These are phyloP conservation scores for Fusarium anguioides DNA, from an alignment of 2,329 filamentous ascomycete species.

Conservation along the genomic window DNA sequence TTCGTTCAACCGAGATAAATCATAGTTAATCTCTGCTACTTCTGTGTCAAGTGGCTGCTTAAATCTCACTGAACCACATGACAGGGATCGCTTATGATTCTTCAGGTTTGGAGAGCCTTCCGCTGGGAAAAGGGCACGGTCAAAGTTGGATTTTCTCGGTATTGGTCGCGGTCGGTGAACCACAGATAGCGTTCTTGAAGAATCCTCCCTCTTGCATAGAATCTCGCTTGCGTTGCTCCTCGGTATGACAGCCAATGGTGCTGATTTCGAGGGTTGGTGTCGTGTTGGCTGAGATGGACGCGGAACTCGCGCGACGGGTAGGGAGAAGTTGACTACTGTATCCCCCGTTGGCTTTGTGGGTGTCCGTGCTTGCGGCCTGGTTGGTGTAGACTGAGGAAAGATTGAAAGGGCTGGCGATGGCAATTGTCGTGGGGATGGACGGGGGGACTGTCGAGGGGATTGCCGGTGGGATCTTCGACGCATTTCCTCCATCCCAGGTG, in stretches of 20 bases:
- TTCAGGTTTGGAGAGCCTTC: slow-evolving; percentile 53
- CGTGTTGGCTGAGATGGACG: slow-evolving; percentile 44
- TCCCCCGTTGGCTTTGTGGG: slow-evolving; percentile 18
- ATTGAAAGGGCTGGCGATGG: slow-evolving; percentile 26
- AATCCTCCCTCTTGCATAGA: slow-evolving; percentile 8
- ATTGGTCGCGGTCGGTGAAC: slow-evolving; percentile 68
- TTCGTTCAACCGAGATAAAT: slow-evolving; percentile 60
- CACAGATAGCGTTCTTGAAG: slow-evolving; percentile 46
- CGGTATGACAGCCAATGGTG: slow-evolving; percentile 33
- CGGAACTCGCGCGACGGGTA: slow-evolving; percentile 37
- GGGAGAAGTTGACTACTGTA: slow-evolving; percentile 37
- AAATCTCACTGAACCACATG: slow-evolving; percentile 58
- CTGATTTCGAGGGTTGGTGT: slow-evolving; percentile 20
- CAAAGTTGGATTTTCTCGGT: slow-evolving; percentile 59
- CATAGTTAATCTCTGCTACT: slow-evolving; percentile 52
- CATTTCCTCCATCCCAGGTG: slow-evolving; percentile 62
- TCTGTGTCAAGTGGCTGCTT: slow-evolving; percentile 65
- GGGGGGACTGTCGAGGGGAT: slow-evolving; percentile 65
- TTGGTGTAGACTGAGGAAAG: slow-evolving; percentile 10
- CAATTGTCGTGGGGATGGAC: slow-evolving; percentile 60
- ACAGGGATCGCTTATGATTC: slow-evolving; percentile 61
- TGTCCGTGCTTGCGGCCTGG: slow-evolving; percentile 1
- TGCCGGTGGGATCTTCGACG: slow-evolving; percentile 64
- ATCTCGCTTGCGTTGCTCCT: slow-evolving; percentile 33
- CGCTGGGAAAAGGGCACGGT: slow-evolving; percentile 60